Evolutionary conservation across 257 asterid genomes (phyloP), one percentile per base, ranked within the genome.

Genomic region (Solanum arcanum): DNA sequence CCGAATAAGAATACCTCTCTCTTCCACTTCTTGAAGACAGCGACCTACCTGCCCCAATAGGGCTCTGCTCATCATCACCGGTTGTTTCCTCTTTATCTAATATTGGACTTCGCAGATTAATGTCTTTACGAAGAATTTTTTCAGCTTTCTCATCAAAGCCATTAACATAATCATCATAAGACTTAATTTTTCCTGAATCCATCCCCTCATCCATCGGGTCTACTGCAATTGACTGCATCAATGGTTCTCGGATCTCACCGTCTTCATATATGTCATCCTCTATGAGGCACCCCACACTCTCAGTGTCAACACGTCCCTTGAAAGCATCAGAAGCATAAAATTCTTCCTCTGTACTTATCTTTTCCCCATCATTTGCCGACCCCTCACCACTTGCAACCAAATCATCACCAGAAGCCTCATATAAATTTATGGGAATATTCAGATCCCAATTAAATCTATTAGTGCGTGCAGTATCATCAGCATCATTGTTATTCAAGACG

Each of bases 231-330:
- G 93, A 88, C 74, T 49, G 88, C 72, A 81, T 88, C 20, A 84
- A 18, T 31, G 92, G 89, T 87, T 94, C 98, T 89, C 98, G 92
- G 86, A 94, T 89, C 90, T 96, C 98, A 86, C 98, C 98, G 77
- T 96, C 99, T 92, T 96, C 98, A 88, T 83, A 92, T 14, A 95
- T 97, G 52, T 92, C 98, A 88, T 94, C 97, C 89, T 92, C 98
- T 88, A 88, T 92, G 12, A 86, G 86, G 85, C 88, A 46, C 3
- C 39, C 70, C 74, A 89, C 88, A 80, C 68, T 86, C 74, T 82
- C 90, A 12, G 21, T 46, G 84, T 78, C 89, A 87, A 68, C 74
- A 21, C 18, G 72, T 77, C 86, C 69, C 60, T 72, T 89, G 86
- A 83, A 74, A 64, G 86, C 90, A 87, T 94, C 97, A 85, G 95